Base-by-base conservation (phyloP, 2,329 filamentous ascomycete genomes). In the Diaporthe citri region DNA sequence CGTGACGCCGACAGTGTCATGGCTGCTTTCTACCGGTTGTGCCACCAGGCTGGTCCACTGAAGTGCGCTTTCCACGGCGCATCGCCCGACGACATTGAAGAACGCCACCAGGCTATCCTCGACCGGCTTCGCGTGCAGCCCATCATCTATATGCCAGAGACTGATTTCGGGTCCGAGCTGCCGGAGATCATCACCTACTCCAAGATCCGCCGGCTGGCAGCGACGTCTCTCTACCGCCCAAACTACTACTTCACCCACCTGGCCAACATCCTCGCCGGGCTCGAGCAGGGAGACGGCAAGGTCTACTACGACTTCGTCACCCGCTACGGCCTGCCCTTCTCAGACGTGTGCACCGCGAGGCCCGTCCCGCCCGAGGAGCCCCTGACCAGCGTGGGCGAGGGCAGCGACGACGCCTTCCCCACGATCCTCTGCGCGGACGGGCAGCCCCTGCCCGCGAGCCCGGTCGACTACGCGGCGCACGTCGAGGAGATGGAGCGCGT, bases 1-100 rank as follows among this genome's bases (percentile, higher is more conserved):
- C 83, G 83, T n/a, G 88, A 92, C 77, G 86, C 88, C 20, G 90
- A 92, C 79, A 84, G 86, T 70, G 86, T 89, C 8, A 85, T 91
- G 78, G 81, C 85, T 1, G 86, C 82, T 25, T 91, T 92, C 74
- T 90, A 88, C 78, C 81, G 83, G 25, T 85, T 86, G 55, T 93
- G 91, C 78, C 85, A 87, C 78, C 81, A 84, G 56, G 90, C 87
- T 25, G 88, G 88, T 0, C 88, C 88, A 0, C 75, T 82, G 0
- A 84, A 80, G 9, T 91, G 89, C 73, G 83, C 84, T 1, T 84
- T 91, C 57, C 83, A 84, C 76, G 83, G 82, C 1, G 60, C 79
- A 0, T 81, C 83, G 0, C 81, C 87, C 0, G 77, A 78, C 0
- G 81, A 81, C n/a, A 84, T 89, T 71, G 80, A 85, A 56, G 62